Percentiles rank a stretch among this genome's conserved stretches.
Conservation (phyloP, 345 rosid genomes). For the Barbarea vulgaris region DNA sequence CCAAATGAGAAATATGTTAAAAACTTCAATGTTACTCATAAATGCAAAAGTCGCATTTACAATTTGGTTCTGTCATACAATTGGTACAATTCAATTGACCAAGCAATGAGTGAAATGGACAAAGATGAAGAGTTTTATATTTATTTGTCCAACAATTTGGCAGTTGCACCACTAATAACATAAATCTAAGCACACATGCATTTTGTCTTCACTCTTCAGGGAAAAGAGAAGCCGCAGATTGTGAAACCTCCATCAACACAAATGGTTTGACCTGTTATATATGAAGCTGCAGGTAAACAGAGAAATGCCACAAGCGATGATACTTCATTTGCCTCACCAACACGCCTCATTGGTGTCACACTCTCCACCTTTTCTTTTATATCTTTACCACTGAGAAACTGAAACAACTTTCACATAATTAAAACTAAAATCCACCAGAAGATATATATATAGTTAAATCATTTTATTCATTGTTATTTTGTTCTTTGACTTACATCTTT, state of each 20-base stretch:
- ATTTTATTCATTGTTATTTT: neutral
- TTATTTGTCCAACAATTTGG: neutral
- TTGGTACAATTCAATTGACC: too few species aligned
- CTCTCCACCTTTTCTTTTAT: slow-evolving; percentile 43
- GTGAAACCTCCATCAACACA: slow-evolving; percentile 71
- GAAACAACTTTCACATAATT: slow-evolving; percentile 24
- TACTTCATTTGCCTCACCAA: slow-evolving; percentile 75
- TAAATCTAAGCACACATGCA: neutral
- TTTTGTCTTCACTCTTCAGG: too few species aligned
- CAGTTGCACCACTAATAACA: neutral
- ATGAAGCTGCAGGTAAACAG: slow-evolving; percentile 76
- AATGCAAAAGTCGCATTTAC: too few species aligned
- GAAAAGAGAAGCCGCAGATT: slow-evolving; percentile 16
- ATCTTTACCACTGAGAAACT: slow-evolving; percentile 54
- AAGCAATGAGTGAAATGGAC: too few species aligned
- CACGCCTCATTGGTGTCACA: slow-evolving; percentile 62
- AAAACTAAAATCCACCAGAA: neutral
- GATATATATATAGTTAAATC: neutral
- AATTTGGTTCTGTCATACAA: too few species aligned
- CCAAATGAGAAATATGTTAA: too few species aligned
- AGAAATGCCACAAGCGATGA: slow-evolving; percentile 67
- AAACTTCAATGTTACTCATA: too few species aligned
- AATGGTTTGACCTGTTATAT: slow-evolving; percentile 72
- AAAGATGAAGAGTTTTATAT: too few species aligned
- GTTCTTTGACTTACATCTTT: slow-evolving; percentile 10